These are phyloP conservation scores for Lentinula sp. DNA, from an alignment of 768 basidiomycete genomes.

Conservation along the genomic window DNA sequence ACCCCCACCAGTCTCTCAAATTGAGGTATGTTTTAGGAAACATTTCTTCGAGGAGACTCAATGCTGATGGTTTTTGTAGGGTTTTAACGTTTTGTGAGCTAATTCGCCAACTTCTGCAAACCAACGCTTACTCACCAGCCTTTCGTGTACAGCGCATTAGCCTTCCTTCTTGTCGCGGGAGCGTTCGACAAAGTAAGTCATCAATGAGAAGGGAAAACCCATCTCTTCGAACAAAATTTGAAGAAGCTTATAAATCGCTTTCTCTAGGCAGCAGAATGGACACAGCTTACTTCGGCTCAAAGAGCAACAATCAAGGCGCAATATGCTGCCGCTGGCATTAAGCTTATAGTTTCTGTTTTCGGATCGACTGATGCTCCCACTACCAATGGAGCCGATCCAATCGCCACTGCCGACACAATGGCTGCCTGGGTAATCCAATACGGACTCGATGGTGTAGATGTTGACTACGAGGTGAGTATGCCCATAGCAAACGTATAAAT, in stretches of 20 bases:
- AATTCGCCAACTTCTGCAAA: neutral
- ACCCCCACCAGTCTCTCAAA: slow-evolving; percentile 24
- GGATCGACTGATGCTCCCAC: slow-evolving; percentile 38
- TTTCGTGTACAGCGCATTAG: slow-evolving; percentile 17
- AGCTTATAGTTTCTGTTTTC: slow-evolving; percentile 51
- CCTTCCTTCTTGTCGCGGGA: slow-evolving; percentile 36
- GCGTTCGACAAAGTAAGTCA: slow-evolving; percentile 23
- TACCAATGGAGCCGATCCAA: slow-evolving; percentile 48
- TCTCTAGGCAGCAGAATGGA: slow-evolving; percentile 37
- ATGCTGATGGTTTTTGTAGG: slow-evolving; percentile 10
- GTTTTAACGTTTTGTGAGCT: slow-evolving; percentile 22
- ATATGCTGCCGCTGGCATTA: slow-evolving; percentile 52
- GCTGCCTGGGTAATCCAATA: slow-evolving; percentile 61
- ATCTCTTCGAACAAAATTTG: no score
- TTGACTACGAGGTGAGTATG: slow-evolving; percentile 56
- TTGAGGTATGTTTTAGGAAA: slow-evolving; percentile 19
- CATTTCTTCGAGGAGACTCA: neutral
- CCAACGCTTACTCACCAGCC: neutral
- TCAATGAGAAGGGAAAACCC: no score
- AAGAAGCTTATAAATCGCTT: neutral
- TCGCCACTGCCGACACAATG: slow-evolving; percentile 54
- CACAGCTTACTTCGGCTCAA: slow-evolving; percentile 27
- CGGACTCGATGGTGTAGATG: slow-evolving; percentile 63
- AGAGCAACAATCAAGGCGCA: slow-evolving; percentile 36
- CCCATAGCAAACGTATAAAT: neutral